These are phyloP conservation scores for Nemania sp. DNA, from an alignment of 2,329 filamentous ascomycete genomes.

Conservation along the genomic window DNA sequence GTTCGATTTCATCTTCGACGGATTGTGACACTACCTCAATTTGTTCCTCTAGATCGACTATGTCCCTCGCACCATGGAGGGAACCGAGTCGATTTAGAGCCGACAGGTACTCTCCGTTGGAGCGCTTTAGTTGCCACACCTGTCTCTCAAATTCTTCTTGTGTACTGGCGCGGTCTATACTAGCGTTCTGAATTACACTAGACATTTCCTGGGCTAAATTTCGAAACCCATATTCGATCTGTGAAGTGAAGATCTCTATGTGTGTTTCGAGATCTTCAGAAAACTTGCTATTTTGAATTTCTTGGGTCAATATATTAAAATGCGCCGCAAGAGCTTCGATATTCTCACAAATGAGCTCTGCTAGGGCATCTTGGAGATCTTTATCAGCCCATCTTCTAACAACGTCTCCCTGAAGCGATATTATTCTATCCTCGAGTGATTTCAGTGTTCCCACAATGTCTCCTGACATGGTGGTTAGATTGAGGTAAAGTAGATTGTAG, in stretches of 20 bases:
- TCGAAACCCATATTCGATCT: slow-evolving; percentile 2
- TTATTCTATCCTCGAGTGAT: background rate
- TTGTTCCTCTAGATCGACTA: background rate
- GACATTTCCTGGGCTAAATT: background rate
- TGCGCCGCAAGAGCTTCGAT: no score
- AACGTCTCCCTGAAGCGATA: background rate
- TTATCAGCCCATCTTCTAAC: no score
- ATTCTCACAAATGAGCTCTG: background rate
- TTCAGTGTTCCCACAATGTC: background rate
- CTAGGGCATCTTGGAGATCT: background rate
- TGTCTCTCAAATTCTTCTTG: background rate
- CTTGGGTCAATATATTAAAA: background rate
- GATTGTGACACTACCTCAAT: background rate
- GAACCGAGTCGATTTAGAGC: background rate
- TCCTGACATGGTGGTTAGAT: background rate
- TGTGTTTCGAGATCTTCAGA: background rate
- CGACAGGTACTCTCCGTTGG: background rate
- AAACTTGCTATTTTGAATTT: background rate
- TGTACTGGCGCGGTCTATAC: background rate
- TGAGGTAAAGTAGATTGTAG: background rate
- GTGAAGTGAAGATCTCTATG: background rate
- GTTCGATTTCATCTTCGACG: background rate
- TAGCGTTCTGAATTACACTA: background rate
- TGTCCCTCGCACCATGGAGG: background rate
- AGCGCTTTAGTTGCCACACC: background rate